phyloP scores from a whole-genome alignment of 2,329 filamentous ascomycete genomes.

The Paecilomyces sp. region DNA sequence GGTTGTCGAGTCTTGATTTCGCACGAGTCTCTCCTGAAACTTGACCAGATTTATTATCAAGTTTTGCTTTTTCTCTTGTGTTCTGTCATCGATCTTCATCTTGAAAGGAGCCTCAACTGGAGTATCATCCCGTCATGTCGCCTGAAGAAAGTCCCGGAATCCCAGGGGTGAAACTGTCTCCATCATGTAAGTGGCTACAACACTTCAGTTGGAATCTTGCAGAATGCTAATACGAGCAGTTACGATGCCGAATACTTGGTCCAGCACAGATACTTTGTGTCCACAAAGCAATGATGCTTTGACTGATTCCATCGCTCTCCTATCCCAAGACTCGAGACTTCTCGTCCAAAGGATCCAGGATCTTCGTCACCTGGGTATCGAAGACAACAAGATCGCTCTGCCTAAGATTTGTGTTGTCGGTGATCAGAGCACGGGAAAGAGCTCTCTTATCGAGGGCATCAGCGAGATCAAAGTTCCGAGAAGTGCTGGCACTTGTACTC shows the following conservation, averaged over 20 bases:
- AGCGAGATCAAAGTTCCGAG: conserved; percentile 64
- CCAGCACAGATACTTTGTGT: not conserved
- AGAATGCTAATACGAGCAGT: not conserved
- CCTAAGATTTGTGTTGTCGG: conserved; percentile 79
- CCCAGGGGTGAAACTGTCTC: not conserved
- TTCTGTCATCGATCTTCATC: not conserved
- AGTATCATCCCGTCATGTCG: not conserved
- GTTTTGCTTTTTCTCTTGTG: not conserved
- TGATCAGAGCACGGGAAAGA: conserved; percentile 80
- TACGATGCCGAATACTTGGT: not conserved
- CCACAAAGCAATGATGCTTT: not conserved
- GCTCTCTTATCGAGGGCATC: conserved; percentile 57
- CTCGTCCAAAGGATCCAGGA: conserved; percentile 42
- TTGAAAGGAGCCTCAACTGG: not conserved
- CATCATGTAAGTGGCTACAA: not conserved
- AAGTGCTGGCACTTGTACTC: conserved; percentile 66
- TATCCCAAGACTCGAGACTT: conserved; percentile 27
- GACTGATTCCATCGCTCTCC: conserved; percentile 17
- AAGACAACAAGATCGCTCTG: conserved; percentile 58
- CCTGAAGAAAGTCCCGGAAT: not conserved
- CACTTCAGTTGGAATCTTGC: not conserved
- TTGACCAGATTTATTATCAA: not conserved
- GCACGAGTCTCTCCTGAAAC: not conserved
- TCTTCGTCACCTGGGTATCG: conserved; percentile 65
- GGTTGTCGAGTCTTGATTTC: not conserved